Conservation (phyloP, 2,329 filamentous ascomycete species). For the Neocatenulostroma microsporum region DNA sequence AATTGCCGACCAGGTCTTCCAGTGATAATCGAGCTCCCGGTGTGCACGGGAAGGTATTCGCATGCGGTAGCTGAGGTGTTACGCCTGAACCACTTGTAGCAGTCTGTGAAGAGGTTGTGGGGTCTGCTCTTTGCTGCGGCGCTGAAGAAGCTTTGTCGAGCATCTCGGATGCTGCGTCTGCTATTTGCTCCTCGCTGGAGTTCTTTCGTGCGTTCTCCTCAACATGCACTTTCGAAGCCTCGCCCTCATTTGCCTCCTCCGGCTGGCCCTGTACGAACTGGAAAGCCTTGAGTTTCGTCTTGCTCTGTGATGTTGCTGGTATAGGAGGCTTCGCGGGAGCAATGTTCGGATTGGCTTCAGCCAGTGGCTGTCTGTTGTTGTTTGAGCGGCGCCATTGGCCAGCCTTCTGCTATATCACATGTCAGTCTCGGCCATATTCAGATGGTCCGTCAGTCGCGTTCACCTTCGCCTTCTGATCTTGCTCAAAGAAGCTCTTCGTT, state of each 20-base stretch:
- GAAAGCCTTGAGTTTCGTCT: conserved; percentile 49
- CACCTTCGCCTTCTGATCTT: conserved; percentile 38
- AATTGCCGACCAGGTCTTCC: conserved; percentile 54
- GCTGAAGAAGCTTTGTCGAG: conserved; percentile 6
- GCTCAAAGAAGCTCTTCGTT: conserved; percentile 47
- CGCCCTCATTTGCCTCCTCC: conserved; percentile 4
- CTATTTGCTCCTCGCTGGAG: conserved; percentile 12
- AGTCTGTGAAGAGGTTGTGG: conserved; percentile 1
- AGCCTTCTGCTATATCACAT: conserved; percentile 13
- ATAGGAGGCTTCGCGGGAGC: conserved; percentile 35
- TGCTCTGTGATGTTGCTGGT: conserved; percentile 46
- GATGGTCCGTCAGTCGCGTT: not conserved
- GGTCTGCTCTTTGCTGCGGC: conserved; percentile 3
- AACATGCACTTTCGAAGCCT: conserved; percentile 11
- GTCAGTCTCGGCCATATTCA: conserved; percentile 2
- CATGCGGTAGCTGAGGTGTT: conserved; percentile 20
- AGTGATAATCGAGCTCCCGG: conserved; percentile 52
- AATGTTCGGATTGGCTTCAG: conserved; percentile 17
- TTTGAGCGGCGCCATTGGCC: conserved; percentile 19
- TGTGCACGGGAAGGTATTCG: conserved; percentile 46
- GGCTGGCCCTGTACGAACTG: conserved; percentile 40
- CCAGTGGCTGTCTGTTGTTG: conserved; percentile 14
- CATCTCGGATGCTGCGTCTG: conserved; percentile 2
- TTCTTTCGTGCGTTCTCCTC: too few relatives aligned
- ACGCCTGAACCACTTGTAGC: conserved; percentile 5